A percentile compares a stretch with the other conserved stretches of the same genome.
Evolutionary conservation across 1,284 basidiomycete genomes (phyloP).

Genomic region (Apiotrichum brassicae): DNA sequence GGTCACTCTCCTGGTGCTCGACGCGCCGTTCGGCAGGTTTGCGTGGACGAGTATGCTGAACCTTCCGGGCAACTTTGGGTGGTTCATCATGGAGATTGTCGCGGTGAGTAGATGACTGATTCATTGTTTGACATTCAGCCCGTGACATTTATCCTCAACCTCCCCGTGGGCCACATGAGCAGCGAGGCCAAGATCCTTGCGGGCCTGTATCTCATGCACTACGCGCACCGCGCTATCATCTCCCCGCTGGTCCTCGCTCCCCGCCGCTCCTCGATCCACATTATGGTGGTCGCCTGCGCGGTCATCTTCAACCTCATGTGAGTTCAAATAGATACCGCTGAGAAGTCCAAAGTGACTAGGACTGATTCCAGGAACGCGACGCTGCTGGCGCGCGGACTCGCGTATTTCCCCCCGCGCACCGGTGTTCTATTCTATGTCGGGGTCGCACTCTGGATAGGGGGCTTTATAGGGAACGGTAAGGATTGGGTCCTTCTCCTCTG

Average conservation of each 20-base stretch:
- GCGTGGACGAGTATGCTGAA: constrained; percentile 50
- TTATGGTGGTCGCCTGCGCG: constrained; percentile 58
- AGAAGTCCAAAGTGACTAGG: too few relatives aligned
- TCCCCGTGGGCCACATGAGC: constrained; percentile 3
- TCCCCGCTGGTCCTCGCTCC: constrained; percentile 72
- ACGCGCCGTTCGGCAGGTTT: constrained; percentile 75
- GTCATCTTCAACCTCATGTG: constrained; percentile 67
- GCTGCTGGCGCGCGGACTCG: constrained; percentile 23
- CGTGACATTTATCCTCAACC: constrained; percentile 48
- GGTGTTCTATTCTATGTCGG: constrained; percentile 57
- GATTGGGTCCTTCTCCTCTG: neutral
- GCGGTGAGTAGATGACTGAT: constrained; percentile 51
- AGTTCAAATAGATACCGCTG: constrained; percentile 52
- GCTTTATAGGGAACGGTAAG: constrained; percentile 63
- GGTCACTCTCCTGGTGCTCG: constrained; percentile 47
- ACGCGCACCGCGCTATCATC: constrained; percentile 72
- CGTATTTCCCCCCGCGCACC: constrained; percentile 25
- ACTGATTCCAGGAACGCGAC: constrained; percentile 25
- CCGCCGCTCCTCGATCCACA: constrained; percentile 67
- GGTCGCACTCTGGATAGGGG: constrained; percentile 59
- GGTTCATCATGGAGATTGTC: constrained; percentile 82
- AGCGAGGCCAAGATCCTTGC: neutral
- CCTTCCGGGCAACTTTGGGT: constrained; percentile 54
- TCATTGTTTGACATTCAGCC: constrained; percentile 31
- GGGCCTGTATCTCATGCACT: constrained; percentile 65